A percentile compares a stretch with the other conserved stretches of the same genome.
phyloP scores from a whole-genome alignment of 768 basidiomycete genomes.

The Sistotremastrum niveocremeum region DNA sequence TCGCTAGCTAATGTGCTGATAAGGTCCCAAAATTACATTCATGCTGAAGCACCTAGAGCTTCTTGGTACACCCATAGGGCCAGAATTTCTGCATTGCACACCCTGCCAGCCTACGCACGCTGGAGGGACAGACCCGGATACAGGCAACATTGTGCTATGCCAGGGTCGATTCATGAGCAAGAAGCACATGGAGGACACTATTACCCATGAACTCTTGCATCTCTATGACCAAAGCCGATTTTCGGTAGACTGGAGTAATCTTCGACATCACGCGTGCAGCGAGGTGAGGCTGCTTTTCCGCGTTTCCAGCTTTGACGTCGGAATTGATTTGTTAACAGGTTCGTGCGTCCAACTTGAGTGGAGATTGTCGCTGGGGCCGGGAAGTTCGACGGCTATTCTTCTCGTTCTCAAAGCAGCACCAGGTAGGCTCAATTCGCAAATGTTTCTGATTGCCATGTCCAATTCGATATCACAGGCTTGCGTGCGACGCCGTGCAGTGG shows the following conservation, averaged over 20 bases:
- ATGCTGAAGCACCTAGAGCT: slow-evolving; percentile 84
- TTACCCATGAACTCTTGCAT: slow-evolving; percentile 89
- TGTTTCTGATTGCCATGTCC: slow-evolving; percentile 2
- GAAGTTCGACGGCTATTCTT: slow-evolving; percentile 69
- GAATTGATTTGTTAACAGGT: slow-evolving; percentile 40
- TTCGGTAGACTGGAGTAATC: slow-evolving; percentile 81
- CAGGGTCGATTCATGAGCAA: slow-evolving; percentile 71
- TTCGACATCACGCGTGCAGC: slow-evolving; percentile 92
- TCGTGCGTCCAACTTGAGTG: slow-evolving; percentile 85
- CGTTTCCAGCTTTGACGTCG: background rate
- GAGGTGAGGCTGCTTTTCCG: slow-evolving; percentile 49
- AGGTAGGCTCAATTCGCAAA: slow-evolving; percentile 35
- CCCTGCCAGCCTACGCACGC: slow-evolving; percentile 65
- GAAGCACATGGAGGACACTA: slow-evolving; percentile 83
- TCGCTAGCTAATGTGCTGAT: background rate
- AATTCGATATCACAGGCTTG: slow-evolving; percentile 46
- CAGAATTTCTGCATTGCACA: slow-evolving; percentile 65
- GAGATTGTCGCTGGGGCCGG: slow-evolving; percentile 80
- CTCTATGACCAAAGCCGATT: slow-evolving; percentile 94
- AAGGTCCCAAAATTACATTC: slow-evolving; percentile 80
- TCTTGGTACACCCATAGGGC: slow-evolving; percentile 56
- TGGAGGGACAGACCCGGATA: slow-evolving; percentile 73
- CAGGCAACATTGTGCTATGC: slow-evolving; percentile 74
- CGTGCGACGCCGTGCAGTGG: slow-evolving; percentile 73
- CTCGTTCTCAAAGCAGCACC: slow-evolving; percentile 85